phyloP scores from a whole-genome alignment of 179 eudicot genomes.

The Amaranthus tricolor region DNA sequence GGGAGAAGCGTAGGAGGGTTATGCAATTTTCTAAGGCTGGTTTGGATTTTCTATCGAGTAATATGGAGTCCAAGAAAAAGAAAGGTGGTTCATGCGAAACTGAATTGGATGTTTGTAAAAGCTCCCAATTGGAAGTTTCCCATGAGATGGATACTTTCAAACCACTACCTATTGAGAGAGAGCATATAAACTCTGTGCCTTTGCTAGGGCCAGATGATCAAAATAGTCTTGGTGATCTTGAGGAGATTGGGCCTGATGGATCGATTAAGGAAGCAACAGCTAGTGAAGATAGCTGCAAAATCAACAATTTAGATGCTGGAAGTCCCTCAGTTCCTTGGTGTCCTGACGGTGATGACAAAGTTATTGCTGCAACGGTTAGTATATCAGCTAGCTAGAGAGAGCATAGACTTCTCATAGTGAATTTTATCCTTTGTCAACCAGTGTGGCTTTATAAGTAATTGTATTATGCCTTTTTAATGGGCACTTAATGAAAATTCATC shows the following conservation, averaged over 20 bases:
- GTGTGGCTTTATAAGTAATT: too few species aligned
- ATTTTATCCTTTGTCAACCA: not conserved
- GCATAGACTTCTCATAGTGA: not conserved
- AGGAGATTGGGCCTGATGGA: slow-evolving; percentile 20
- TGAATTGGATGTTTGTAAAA: slow-evolving; percentile 26
- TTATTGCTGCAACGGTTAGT: slow-evolving; percentile 23
- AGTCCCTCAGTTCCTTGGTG: not conserved
- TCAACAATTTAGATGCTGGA: slow-evolving; percentile 7
- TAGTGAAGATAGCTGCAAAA: slow-evolving; percentile 23
- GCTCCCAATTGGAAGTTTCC: slow-evolving; percentile 7
- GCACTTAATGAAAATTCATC: too few species aligned
- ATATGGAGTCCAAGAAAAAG: slow-evolving; percentile 42
- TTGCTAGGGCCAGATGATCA: slow-evolving; percentile 26
- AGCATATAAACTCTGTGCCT: slow-evolving; percentile 14
- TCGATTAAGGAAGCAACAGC: slow-evolving; percentile 25
- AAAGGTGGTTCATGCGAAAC: slow-evolving; percentile 29
- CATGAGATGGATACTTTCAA: slow-evolving; percentile 16
- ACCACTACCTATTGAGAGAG: slow-evolving; percentile 27
- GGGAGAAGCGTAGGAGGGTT: slow-evolving; percentile 69
- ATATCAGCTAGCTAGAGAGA: not conserved
- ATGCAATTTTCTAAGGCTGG: slow-evolving; percentile 72
- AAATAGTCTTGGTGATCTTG: slow-evolving; percentile 16
- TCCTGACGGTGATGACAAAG: slow-evolving; percentile 9
- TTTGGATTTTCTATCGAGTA: slow-evolving; percentile 43
- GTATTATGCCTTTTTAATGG: too few species aligned